Percentiles rank a stretch among this genome's conserved stretches.
phyloP scores from a whole-genome alignment of 768 basidiomycete species.

The Psilocybe sp. region DNA sequence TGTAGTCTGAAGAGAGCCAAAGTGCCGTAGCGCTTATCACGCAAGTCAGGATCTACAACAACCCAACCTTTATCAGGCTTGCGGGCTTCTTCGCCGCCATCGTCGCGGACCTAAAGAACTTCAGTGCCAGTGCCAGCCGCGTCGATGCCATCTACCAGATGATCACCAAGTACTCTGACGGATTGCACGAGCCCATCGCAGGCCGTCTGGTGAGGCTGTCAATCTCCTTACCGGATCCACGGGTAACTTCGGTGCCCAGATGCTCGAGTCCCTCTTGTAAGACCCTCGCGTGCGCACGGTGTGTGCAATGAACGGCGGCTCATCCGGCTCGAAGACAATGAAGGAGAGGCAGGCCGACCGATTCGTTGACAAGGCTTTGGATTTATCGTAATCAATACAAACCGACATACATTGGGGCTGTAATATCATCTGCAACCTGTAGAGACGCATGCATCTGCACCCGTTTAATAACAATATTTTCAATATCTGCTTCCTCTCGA shows the following conservation, averaged over 20 bases:
- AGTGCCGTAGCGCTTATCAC: slow-evolving; percentile 13
- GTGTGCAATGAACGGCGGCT: slow-evolving; percentile 30
- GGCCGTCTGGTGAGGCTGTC: slow-evolving; percentile 5
- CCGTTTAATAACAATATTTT: too few relatives aligned
- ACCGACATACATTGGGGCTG: slow-evolving; percentile 1
- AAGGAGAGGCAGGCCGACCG: slow-evolving; percentile 23
- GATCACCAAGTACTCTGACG: slow-evolving; percentile 15
- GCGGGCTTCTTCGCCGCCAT: slow-evolving; percentile 14
- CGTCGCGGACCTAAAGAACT: slow-evolving; percentile 10
- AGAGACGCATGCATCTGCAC: too few relatives aligned
- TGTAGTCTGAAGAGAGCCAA: slow-evolving; percentile 9
- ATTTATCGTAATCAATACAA: slow-evolving; percentile 23
- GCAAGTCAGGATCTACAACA: slow-evolving; percentile 15
- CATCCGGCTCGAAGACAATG: slow-evolving; percentile 8
- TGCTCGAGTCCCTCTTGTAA: slow-evolving; percentile 26
- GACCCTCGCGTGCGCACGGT: slow-evolving; percentile 19
- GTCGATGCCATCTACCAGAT: slow-evolving; percentile 16
- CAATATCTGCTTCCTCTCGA: too few relatives aligned
- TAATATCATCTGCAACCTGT: too few relatives aligned
- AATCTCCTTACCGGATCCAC: slow-evolving; percentile 41
- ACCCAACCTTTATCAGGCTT: slow-evolving; percentile 16
- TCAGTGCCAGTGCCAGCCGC: slow-evolving; percentile 6
- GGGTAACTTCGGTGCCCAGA: slow-evolving; percentile 36
- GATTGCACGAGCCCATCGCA: slow-evolving; percentile 1
- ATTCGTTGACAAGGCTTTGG: slow-evolving; percentile 32